Percentiles rank a stretch among this genome's conserved stretches.
Evolutionary conservation across 805 yeast species (phyloP).

Genomic region (Candida bentonensis): DNA sequence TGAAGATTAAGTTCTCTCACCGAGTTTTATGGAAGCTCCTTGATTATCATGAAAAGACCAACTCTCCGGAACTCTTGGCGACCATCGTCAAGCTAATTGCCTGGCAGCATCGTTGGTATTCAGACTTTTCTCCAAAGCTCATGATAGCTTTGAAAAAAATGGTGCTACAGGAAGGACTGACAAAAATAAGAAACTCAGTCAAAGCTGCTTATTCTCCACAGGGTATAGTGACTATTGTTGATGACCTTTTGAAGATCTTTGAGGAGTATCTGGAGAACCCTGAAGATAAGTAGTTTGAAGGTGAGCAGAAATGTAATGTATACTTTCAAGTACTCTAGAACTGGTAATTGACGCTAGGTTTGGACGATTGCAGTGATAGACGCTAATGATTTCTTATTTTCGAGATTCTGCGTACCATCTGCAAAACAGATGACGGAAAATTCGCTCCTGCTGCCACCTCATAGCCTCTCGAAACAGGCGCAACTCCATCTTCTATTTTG

Average conservation of each 20-base stretch:
- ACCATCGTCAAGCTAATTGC: constrained; percentile 65
- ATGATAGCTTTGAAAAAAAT: constrained; percentile 43
- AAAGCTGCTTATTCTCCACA: constrained; percentile 21
- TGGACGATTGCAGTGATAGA: too few relatives aligned
- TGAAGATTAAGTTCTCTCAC: constrained; percentile 65
- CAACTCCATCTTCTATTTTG: not conserved
- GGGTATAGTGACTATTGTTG: constrained; percentile 17
- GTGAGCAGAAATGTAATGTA: too few relatives aligned
- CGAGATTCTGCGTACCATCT: not conserved
- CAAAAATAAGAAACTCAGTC: constrained; percentile 41
- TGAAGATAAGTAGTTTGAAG: not conserved
- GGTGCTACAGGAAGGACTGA: constrained; percentile 63
- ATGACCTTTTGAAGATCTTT: constrained; percentile 13
- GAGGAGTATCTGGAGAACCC: constrained; percentile 7
- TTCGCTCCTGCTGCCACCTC: not conserved
- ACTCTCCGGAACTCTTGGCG: constrained; percentile 39
- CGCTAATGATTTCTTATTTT: too few relatives aligned
- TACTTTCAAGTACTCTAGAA: too few relatives aligned
- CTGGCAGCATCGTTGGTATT: constrained; percentile 98
- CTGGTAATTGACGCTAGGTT: too few relatives aligned
- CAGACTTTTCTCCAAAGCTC: constrained; percentile 68
- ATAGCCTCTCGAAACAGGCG: not conserved
- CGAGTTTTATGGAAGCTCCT: constrained; percentile 63
- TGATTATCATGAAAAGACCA: constrained; percentile 34
- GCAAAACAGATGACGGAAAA: not conserved